phyloP scores from a whole-genome alignment of 371 early-diverging fungal species.

The Circinella minor region DNA sequence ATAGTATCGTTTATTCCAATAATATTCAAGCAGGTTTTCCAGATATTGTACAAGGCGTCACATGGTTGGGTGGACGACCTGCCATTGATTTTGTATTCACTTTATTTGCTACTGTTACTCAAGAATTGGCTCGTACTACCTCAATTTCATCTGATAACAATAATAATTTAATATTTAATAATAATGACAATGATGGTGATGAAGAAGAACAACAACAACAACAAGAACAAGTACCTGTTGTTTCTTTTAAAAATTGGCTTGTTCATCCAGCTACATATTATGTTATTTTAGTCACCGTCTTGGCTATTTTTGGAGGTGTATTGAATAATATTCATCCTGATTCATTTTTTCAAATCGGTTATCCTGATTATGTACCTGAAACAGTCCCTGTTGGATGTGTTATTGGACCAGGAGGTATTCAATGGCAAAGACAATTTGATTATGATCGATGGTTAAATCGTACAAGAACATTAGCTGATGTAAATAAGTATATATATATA shows the following conservation, averaged over 20 bases:
- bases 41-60: conserved; percentile 32
- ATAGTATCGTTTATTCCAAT: conserved; percentile 26
- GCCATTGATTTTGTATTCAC: conserved; percentile 36
- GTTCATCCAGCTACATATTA: conserved; percentile 24
- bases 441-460: conserved; percentile 37
- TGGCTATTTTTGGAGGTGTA: conserved; percentile 31
- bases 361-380: conserved; percentile 32
- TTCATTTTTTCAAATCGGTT: conserved; percentile 36
- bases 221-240: background rate
- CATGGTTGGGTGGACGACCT: conserved; percentile 31
- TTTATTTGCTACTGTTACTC: conserved; percentile 27
- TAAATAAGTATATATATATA: conserved; percentile 8
- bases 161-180: background rate
- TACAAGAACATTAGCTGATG: conserved; percentile 27
- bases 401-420: conserved; percentile 26
- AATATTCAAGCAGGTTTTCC: conserved; percentile 27
- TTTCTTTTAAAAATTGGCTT: background rate
- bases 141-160: background rate
- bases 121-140: conserved; percentile 23
- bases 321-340: conserved; percentile 26
- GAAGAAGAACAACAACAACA: background rate
- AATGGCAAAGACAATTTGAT: conserved; percentile 13
- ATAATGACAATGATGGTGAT: background rate
- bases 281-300: conserved; percentile 11
- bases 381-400: conserved; percentile 42